Evolutionary conservation across 371 early-diverging fungal species (phyloP), one percentile per base, ranked within the genome.

Genomic region (Massospora cicadina): DNA sequence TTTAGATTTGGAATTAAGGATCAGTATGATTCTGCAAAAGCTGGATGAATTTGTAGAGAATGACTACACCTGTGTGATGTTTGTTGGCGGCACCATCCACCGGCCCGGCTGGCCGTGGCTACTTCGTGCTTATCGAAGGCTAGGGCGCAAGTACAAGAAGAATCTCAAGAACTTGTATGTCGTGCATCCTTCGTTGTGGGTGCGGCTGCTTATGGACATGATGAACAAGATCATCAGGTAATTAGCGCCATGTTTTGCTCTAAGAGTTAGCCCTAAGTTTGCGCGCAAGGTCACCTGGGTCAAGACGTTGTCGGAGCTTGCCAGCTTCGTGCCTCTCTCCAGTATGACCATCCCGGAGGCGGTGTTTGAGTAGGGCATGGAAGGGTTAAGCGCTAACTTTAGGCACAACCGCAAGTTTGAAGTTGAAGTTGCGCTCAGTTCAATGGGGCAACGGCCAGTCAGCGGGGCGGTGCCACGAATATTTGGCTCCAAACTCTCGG

Each of bases 151-250:
- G 88, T 91, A 87, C 77, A 86, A 90, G 55, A 95, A 95, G 76
- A 92, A 95, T 72, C 73, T 95, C 32, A 95, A 94, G 72, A 80
- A 78, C 25, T 73, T 95, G 0, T 88, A 88, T 71, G 83, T 95
- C 12, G 91, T 95, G 2, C 94, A 95, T 71, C 84, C 90, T 3
- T 78, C 84, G 0, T 70, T 77, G 33, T 86, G 86, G 87, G 75
- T 83, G 23, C 75, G 79, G 54, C 60, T 88, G 2, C 63, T 88
- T 5, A 71, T 90, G 54, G 82, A 82, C 67, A 74, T 83, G 24
- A 79, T 88, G 77, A 84, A 83, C 33, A 75, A 75, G 7, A 69
- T 89, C 23, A 76, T 86, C 57, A 88, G 88, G 88, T 86, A 73
- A 68, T 74, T 10, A 5, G 17, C 56, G 60, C 24, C 5, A 43